Percentiles rank a stretch among this genome's conserved stretches.
phyloP scores from a whole-genome alignment of 1,284 basidiomycete genomes.

The Vanrija humicola region DNA sequence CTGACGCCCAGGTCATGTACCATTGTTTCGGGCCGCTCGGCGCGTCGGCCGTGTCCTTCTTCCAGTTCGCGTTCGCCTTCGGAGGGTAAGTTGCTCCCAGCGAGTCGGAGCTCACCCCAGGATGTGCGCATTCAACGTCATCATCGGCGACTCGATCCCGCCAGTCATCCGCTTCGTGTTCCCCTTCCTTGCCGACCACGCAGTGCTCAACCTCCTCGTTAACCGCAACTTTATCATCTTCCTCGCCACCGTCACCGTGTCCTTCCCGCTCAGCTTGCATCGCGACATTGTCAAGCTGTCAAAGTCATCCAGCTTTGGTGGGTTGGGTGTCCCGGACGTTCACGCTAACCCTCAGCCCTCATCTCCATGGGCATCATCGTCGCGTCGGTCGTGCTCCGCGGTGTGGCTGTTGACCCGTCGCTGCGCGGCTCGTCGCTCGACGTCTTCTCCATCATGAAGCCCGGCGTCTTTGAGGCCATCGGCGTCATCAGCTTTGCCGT shows the following conservation, averaged over 20 bases:
- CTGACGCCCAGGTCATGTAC: constrained; percentile 65
- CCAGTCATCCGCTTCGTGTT: constrained; percentile 86
- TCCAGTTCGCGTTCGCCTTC: constrained; percentile 96
- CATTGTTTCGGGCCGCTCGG: constrained; percentile 87
- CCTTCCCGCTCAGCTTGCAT: constrained; percentile 92
- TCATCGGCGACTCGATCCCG: constrained; percentile 88
- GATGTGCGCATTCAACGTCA: constrained; percentile 95
- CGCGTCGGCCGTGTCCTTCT: constrained; percentile 88
- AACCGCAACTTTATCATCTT: constrained; percentile 85
- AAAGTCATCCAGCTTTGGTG: constrained; percentile 73
- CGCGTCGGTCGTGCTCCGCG: constrained; percentile 76
- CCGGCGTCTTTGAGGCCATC: constrained; percentile 83
- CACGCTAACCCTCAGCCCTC: constrained; percentile 54
- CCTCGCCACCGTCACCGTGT: constrained; percentile 78
- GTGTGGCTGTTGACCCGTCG: constrained; percentile 71
- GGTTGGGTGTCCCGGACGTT: constrained; percentile 16
- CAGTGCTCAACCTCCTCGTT: constrained; percentile 69
- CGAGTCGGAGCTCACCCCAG: constrained; percentile 51
- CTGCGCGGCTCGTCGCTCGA: constrained; percentile 63
- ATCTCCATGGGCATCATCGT: constrained; percentile 95
- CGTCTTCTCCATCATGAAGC: constrained; percentile 67
- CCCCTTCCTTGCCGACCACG: constrained; percentile 65
- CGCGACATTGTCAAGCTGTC: constrained; percentile 97
- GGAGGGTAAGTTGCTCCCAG: constrained; percentile 58
- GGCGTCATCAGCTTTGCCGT: constrained; percentile 90